A percentile compares a stretch with the other conserved stretches of the same genome.
These are phyloP conservation scores for Asterochloris erici DNA, from an alignment of 139 green algal genomes.

Conservation along the genomic window DNA sequence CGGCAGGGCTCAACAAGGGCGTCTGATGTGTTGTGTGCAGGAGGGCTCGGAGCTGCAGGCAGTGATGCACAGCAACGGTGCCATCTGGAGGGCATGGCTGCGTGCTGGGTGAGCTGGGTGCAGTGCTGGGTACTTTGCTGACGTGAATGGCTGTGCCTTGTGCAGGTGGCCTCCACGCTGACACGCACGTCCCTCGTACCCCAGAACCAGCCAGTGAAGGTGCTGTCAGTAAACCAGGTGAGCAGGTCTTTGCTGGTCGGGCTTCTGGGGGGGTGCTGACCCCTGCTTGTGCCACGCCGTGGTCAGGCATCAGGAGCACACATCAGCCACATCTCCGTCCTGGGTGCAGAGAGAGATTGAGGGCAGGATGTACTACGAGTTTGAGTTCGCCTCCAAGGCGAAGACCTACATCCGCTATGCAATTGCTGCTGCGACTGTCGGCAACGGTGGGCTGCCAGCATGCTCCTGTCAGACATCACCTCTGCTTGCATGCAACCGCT, in stretches of 20 bases:
- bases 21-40: no score
- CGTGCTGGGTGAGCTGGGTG: no score
- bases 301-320: not conserved
- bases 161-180: conserved; percentile 42
- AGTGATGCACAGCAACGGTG: no score
- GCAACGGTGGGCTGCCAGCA: conserved; percentile 52
- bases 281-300: not conserved
- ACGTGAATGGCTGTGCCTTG: not conserved
- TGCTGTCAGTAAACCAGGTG: conserved; percentile 65
- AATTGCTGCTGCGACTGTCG: conserved; percentile 64
- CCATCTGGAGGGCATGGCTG: no score
- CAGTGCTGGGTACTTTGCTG: no score
- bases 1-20: no score
- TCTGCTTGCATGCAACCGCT: no score
- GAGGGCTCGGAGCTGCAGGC: no score
- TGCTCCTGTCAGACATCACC: not conserved
- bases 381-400: conserved; percentile 84
- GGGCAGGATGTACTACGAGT: conserved; percentile 84
- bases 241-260: not conserved
- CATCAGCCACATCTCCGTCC: not conserved
- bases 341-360: conserved; percentile 54
- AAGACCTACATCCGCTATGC: conserved; percentile 77
- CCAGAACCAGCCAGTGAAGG: conserved; percentile 65
- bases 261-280: not conserved
- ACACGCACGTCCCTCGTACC: conserved; percentile 60